phyloP scores from a whole-genome alignment of 306 rosid genomes.

The Sicyos baderoa region DNA sequence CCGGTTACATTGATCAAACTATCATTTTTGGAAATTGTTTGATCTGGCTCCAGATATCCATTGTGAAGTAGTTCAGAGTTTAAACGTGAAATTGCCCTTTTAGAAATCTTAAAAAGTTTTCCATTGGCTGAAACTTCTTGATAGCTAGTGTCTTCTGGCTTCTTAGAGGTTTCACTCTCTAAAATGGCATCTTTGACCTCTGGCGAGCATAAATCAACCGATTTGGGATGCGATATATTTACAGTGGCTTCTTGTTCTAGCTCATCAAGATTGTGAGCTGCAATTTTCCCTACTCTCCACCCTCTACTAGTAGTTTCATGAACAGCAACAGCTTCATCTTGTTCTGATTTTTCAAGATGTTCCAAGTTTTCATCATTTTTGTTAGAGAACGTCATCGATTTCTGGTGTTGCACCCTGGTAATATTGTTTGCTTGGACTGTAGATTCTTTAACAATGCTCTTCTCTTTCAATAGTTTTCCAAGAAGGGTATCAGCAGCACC shows the following conservation, averaged over 20 bases:
- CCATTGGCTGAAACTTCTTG: slow-evolving; percentile 27
- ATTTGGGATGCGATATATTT: slow-evolving; percentile 7
- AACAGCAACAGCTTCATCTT: background rate
- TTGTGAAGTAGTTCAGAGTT: slow-evolving; percentile 26
- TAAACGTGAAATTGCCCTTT: slow-evolving; percentile 25
- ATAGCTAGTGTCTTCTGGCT: slow-evolving; percentile 21
- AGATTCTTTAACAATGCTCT: slow-evolving; percentile 18
- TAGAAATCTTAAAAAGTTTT: slow-evolving; percentile 20
- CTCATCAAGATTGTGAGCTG: slow-evolving; percentile 20
- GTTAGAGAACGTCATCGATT: background rate
- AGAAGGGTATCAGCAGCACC: slow-evolving; percentile 22
- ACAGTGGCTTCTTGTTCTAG: slow-evolving; percentile 18
- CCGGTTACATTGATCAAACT: slow-evolving; percentile 18
- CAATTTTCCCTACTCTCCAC: slow-evolving; percentile 21
- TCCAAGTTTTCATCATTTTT: background rate
- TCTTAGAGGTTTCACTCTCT: slow-evolving; percentile 23
- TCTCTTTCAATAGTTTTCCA: slow-evolving; percentile 23
- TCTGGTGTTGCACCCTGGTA: background rate
- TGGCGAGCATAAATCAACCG: slow-evolving; percentile 18
- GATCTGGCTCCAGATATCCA: slow-evolving; percentile 21
- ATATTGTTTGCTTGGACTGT: slow-evolving; percentile 5
- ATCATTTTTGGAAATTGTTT: slow-evolving; percentile 25
- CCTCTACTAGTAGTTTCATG: slow-evolving; percentile 24
- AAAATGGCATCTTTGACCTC: slow-evolving; percentile 27
- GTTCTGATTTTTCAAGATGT: slow-evolving; percentile 4